These are phyloP conservation scores for Ceratobasidium sp. DNA, from an alignment of 1,284 basidiomycete species.

Conservation along the genomic window DNA sequence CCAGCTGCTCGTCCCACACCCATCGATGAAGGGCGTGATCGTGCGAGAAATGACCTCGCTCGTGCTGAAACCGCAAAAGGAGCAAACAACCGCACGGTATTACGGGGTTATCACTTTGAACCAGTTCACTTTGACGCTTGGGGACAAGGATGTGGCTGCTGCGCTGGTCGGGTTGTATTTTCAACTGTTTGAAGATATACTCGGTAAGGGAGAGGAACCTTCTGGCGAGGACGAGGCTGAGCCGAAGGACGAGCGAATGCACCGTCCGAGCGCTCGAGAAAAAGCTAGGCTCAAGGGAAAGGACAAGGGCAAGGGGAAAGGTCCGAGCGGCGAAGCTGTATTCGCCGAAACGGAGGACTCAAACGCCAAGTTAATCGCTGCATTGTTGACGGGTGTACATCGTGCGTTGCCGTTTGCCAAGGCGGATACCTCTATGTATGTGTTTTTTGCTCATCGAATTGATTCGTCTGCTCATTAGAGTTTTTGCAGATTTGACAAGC, in stretches of 20 bases:
- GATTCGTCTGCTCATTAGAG: slow-evolving; percentile 37
- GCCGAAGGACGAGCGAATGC: slow-evolving; percentile 53
- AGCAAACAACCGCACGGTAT: slow-evolving; percentile 78
- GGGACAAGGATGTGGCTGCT: slow-evolving; percentile 82
- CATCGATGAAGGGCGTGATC: slow-evolving; percentile 93
- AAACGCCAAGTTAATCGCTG: slow-evolving; percentile 88
- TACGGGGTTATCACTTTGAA: slow-evolving; percentile 95
- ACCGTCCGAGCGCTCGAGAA: slow-evolving; percentile 55
- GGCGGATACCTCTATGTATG: slow-evolving; percentile 69
- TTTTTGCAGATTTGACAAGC: slow-evolving; percentile 77
- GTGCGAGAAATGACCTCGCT: slow-evolving; percentile 88
- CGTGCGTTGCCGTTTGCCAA: slow-evolving; percentile 95
- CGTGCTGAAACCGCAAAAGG: slow-evolving; percentile 63
- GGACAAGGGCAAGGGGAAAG: slow-evolving; percentile 57
- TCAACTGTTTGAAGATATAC: slow-evolving; percentile 90
- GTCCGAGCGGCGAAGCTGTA: slow-evolving; percentile 64
- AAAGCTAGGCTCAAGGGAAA: slow-evolving; percentile 57
- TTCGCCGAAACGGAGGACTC: slow-evolving; percentile 82
- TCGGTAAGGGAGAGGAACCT: slow-evolving; percentile 57
- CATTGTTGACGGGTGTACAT: slow-evolving; percentile 94
- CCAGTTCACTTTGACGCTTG: slow-evolving; percentile 85
- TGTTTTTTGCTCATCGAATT: slow-evolving; percentile 57
- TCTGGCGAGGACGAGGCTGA: slow-evolving; percentile 58
- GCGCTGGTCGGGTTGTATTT: slow-evolving; percentile 94
- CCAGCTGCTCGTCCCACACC: slow-evolving; percentile 90